Percentiles rank a stretch among this genome's conserved stretches.
These are phyloP conservation scores for Corylus avellana DNA, from an alignment of 306 rosid genomes.

Conservation along the genomic window DNA sequence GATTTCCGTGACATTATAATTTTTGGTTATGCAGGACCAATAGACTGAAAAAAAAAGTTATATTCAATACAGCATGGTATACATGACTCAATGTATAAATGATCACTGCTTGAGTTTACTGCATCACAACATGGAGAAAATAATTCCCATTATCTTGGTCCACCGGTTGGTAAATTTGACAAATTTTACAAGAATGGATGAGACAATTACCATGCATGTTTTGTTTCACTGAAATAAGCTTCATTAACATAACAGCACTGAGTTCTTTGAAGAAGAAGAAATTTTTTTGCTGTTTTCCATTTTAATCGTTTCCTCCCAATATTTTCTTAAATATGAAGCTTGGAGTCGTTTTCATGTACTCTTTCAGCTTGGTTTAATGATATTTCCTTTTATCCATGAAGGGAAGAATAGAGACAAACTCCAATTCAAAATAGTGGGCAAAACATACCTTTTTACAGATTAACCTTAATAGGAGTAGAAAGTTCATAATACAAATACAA, in stretches of 20 bases:
- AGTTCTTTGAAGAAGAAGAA: neutral
- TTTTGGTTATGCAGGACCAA: neutral
- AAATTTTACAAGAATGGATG: neutral
- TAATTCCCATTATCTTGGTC: neutral
- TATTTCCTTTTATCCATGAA: neutral
- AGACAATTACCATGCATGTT: neutral
- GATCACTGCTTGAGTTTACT: neutral
- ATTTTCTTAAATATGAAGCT: too few species aligned
- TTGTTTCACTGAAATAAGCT: neutral
- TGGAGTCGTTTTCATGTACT: too few species aligned
- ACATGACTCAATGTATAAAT: too few species aligned
- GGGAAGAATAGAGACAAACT: neutral
- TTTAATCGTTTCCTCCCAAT: too few species aligned
- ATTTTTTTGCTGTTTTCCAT: too few species aligned
- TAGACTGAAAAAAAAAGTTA: too few species aligned
- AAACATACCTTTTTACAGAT: neutral
- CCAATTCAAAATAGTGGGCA: neutral
- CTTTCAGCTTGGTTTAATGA: too few species aligned
- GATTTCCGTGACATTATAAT: neutral
- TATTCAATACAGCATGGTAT: too few species aligned
- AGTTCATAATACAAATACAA: neutral
- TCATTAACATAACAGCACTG: neutral
- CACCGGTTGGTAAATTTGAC: neutral
- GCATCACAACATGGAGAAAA: neutral
- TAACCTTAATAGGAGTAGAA: neutral